Base-by-base conservation (phyloP, 495 filamentous ascomycete genomes). In the Elaphomyces granulatus region DNA sequence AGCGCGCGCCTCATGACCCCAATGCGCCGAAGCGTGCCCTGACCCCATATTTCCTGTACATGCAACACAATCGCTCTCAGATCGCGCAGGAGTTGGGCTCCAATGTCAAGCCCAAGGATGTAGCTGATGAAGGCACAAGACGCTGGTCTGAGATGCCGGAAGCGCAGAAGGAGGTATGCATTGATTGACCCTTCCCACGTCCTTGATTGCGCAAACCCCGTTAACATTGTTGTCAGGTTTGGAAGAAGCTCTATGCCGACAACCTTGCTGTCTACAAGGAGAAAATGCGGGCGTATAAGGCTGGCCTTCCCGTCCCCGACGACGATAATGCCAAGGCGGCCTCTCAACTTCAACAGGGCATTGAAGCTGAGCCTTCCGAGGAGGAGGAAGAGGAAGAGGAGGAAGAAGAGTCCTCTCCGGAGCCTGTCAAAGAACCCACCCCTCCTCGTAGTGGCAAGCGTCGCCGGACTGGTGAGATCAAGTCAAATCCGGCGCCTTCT, bases 11-110 rank as follows among this genome's bases (percentile, higher is more conserved):
- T 32, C 81, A 78, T 47, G 92, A 98, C 56, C 88, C 88, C 42
- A 92, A 94, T 55, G 85, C 87, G 9, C 90, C 90, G 37, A 94
- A 94, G 71, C 75, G 87, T 14, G 85, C 90, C 15, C 56, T 94
- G 45, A 95, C 90, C 14, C 86, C 90, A 0, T 95, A 86, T 63
- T 94, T 98, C 67, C 65, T 95, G 23, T 96, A 82, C 65, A 84
- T 90, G 68, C 77, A 90, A 49, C 75, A 76, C 23, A 86, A 84
- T 33, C 81, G 90, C 19, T 60, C 70, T 15, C 72, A 74, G 51
- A 87, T 96, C 45, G 77, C 77, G 17, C 67, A 62, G 6, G 86
- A 94, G 42, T 67, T 96, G 15, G 83, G 80, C 9, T 51, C 68
- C 2, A 65, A 73, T 26, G 73, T 75, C 2, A 76, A 74, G 41